Conservation (phyloP, 371 early-diverging fungal genomes). For the Lichtheimia hyalospora region DNA sequence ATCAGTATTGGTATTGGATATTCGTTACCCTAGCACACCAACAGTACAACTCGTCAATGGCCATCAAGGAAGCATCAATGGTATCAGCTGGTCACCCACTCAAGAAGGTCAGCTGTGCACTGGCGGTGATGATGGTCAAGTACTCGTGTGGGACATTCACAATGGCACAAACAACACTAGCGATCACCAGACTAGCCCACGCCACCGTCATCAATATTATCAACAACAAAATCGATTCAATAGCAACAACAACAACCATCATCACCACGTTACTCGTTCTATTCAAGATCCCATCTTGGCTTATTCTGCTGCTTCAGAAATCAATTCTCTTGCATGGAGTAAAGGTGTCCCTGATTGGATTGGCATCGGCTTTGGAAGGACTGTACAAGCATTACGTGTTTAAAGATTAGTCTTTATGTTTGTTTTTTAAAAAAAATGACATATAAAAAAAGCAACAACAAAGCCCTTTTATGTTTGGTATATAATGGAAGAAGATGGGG, state of each 20-base stretch:
- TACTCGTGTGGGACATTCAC: conserved; percentile 81
- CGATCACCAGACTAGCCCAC: conserved; percentile 10
- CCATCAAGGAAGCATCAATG: conserved; percentile 76
- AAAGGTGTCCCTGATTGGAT: conserved; percentile 73
- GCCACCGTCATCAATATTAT: conserved; percentile 34
- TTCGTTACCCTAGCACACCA: conserved; percentile 88
- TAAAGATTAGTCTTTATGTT: conserved; percentile 10
- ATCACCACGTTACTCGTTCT: conserved; percentile 23
- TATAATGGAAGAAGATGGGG: no score
- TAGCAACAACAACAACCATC: background rate
- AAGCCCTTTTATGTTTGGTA: no score
- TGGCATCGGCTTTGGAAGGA: conserved; percentile 68
- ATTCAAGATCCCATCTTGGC: conserved; percentile 71
- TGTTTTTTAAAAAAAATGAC: no score
- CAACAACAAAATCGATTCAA: conserved; percentile 20
- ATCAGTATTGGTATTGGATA: conserved; percentile 82
- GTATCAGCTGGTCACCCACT: conserved; percentile 83
- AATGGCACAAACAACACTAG: background rate
- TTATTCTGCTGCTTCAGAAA: conserved; percentile 66
- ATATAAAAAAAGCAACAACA: no score
- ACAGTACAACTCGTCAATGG: conserved; percentile 75
- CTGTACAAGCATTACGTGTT: conserved; percentile 63
- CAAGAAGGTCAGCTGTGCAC: conserved; percentile 71
- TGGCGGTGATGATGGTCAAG: conserved; percentile 78
- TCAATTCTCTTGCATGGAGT: conserved; percentile 78